Evolutionary conservation across 202 grass and related monocot species (phyloP).

Genomic region (Schoenoplectus tabernaemontani): DNA sequence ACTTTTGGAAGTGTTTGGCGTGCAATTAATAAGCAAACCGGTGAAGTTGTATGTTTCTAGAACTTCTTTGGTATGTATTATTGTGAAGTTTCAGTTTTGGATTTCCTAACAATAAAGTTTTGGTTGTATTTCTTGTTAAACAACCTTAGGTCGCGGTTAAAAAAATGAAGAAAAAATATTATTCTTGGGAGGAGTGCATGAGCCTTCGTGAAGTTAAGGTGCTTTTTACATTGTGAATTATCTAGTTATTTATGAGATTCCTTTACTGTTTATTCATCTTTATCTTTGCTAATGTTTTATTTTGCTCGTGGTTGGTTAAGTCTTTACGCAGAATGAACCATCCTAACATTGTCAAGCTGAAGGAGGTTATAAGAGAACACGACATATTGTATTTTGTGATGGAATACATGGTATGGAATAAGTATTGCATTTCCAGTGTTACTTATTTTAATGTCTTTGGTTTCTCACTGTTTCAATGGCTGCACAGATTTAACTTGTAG

Average conservation of each 20-base stretch:
- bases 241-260: not conserved
- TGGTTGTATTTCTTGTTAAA: constrained; percentile 4
- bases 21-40: constrained; percentile 94
- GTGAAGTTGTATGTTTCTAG: constrained; percentile 94
- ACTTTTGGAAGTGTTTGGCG: constrained; percentile 98
- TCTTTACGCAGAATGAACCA: constrained; percentile 96
- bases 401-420: constrained; percentile 88
- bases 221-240: constrained; percentile 8
- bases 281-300: constrained; percentile 26
- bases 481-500: not conserved
- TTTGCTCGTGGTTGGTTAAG: constrained; percentile 25
- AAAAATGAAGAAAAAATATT: constrained; percentile 99
- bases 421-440: not conserved
- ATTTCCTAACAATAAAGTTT: constrained; percentile 12
- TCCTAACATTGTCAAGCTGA: constrained; percentile 95
- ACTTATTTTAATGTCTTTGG: not conserved
- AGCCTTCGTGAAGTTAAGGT: constrained; percentile 98
- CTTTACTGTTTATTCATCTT: constrained; percentile 5
- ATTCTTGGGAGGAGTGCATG: constrained; percentile 97
- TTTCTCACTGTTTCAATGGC: not conserved
- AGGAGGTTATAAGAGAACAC: constrained; percentile 90
- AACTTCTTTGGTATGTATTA: too few species aligned
- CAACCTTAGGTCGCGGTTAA: constrained; percentile 83
- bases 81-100: constrained; percentile 9
- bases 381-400: constrained; percentile 90